phyloP scores from a whole-genome alignment of 768 basidiomycete species.

The Lactarius deliciosus region DNA sequence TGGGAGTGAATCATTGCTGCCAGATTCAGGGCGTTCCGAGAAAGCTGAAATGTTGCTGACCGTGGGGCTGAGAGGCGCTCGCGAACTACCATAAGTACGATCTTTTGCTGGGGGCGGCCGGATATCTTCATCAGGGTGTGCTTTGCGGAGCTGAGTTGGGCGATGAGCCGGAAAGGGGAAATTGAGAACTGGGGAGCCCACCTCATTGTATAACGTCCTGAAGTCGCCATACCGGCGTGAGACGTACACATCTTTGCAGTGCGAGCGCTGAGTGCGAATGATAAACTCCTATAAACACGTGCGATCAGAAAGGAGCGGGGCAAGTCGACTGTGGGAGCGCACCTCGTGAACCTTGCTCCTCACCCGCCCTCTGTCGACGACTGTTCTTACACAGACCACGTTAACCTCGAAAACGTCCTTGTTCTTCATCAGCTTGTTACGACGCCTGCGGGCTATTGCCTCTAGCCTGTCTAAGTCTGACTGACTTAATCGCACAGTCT shows the following conservation, averaged over 20 bases:
- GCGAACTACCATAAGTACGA: conserved; percentile 60
- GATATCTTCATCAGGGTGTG: conserved; percentile 79
- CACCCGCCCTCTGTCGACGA: conserved; percentile 81
- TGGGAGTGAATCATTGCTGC: conserved; percentile 33
- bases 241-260: conserved; percentile 77
- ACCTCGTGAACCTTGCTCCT: conserved; percentile 88
- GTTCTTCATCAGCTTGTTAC: conserved; percentile 46
- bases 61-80: conserved; percentile 38
- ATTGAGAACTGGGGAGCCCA: conserved; percentile 36
- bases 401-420: conserved; percentile 83
- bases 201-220: conserved; percentile 82
- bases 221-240: conserved; percentile 96
- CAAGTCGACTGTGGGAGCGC: conserved; percentile 33
- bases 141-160: conserved; percentile 70
- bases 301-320: conserved; percentile 6
- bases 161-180: conserved; percentile 22
- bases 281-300: conserved; percentile 77
- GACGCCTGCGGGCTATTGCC: conserved; percentile 61
- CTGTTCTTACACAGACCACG: conserved; percentile 81
- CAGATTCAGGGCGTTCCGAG: conserved; percentile 19
- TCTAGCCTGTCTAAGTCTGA: conserved; percentile 80
- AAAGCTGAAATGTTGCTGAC: conserved; percentile 26
- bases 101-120: conserved; percentile 89
- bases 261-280: conserved; percentile 77
- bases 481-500: conserved; percentile 88